phyloP scores from a whole-genome alignment of 371 early-diverging fungal genomes.

The Mucor lusitanicus region DNA sequence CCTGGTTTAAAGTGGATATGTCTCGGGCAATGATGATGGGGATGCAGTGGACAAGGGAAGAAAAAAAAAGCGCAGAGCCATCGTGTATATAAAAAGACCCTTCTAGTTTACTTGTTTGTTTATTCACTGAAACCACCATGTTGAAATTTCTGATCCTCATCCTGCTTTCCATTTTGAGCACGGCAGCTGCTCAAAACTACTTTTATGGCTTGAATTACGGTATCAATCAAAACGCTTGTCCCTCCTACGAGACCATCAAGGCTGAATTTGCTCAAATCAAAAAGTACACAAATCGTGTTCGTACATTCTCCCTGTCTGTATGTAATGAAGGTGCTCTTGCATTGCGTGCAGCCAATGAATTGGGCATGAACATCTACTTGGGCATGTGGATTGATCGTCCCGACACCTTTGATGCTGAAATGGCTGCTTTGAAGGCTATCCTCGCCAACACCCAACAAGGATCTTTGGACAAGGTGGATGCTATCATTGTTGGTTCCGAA shows the following conservation, averaged over 20 bases:
- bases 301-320: conserved; percentile 54
- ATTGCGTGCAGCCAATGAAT: conserved; percentile 56
- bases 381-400: conserved; percentile 66
- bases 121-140: neutral
- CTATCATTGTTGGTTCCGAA: conserved; percentile 65
- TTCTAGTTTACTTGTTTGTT: neutral
- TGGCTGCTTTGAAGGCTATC: conserved; percentile 46
- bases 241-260: conserved; percentile 47
- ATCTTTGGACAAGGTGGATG: conserved; percentile 39
- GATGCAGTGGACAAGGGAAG: neutral
- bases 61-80: neutral
- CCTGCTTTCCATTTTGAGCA: neutral
- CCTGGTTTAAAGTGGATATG: neutral
- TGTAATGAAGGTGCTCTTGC: conserved; percentile 65
- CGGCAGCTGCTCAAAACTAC: conserved; percentile 1
- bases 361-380: conserved; percentile 58
- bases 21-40: neutral
- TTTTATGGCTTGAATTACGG: conserved; percentile 65
- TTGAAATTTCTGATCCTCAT: neutral
- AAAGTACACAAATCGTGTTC: conserved; percentile 55
- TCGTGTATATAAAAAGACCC: neutral
- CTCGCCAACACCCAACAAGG: conserved; percentile 18
- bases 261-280: conserved; percentile 48
- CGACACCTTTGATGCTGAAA: conserved; percentile 50
- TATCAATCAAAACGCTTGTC: conserved; percentile 55